Percentiles rank a stretch among this genome's conserved stretches.
Conservation (phyloP, 495 filamentous ascomycete species). For the Clavariopsis aquatica region DNA sequence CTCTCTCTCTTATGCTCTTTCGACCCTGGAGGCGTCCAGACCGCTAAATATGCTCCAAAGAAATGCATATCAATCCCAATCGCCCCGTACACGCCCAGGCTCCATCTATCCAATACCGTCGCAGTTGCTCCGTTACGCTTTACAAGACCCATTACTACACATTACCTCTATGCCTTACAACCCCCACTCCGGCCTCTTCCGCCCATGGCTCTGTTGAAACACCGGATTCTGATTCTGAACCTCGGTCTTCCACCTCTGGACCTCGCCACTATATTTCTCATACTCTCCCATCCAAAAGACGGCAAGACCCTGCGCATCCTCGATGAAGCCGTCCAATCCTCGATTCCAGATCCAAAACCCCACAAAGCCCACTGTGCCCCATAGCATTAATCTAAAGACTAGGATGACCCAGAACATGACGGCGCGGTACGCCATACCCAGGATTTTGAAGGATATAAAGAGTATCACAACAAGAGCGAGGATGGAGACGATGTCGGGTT, state of each 20-base stretch:
- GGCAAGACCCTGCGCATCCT: conserved; percentile 59
- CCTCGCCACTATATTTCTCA: conserved; percentile 29
- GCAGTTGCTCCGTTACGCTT: no score
- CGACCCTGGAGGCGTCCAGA: no score
- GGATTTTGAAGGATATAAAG: conserved; percentile 63
- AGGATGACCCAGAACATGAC: conserved; percentile 74
- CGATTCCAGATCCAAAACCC: conserved; percentile 61
- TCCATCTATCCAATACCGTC: no score
- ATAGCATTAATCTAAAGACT: conserved; percentile 60
- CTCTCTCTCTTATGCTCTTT: no score
- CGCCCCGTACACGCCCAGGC: no score
- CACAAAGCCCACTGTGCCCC: conserved; percentile 53
- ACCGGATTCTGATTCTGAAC: no score
- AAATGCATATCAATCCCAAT: no score
- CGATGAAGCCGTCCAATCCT: conserved; percentile 61
- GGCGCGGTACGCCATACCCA: conserved; percentile 66
- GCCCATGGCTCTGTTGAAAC: no score
- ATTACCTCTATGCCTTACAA: not conserved
- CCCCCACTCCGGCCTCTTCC: conserved; percentile 32
- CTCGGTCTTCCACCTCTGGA: conserved; percentile 8
- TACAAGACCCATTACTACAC: no score
- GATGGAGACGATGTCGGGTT: conserved; percentile 64
- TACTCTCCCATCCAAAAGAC: conserved; percentile 57
- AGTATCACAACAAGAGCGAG: conserved; percentile 57
- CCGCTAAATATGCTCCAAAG: no score